Evolutionary conservation across 192 early-diverging fungal genomes (phyloP), one percentile per base, ranked within the genome.

Genomic region (Backusella tarrabulga): DNA sequence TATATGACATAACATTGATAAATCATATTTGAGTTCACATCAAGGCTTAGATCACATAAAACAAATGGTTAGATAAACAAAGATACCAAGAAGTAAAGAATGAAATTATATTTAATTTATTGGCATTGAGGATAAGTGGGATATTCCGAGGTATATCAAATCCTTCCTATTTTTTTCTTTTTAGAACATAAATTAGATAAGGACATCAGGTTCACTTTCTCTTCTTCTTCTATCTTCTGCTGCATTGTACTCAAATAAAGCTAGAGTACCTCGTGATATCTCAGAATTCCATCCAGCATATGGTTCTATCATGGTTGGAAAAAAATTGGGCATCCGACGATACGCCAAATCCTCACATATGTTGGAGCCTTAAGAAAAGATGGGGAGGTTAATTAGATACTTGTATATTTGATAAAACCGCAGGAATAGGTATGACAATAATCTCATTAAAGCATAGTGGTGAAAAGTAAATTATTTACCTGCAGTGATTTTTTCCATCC

Each of bases 401-500:
- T 29, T 11, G 26, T 34, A 67, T 5, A 40, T 40, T 40, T 40
- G 12, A 67, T 67, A 67, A 26, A 34, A 67, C 21, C 9, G 1
- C 14, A 44, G 32, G 9, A 67, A 67, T 29, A 67, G 34, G 32
- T 14, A 29, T 29, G 21, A 4, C 7, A 21, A 17, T 68, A 35
- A 35, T 15, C 0, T 14, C 26, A 68, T 17, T 14, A n/a, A 36
- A 68, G 63, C 9, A 68, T 68, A 68, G 19, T 36, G 7, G 15
- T 4, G 19, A 1, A 17, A 68, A 17, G 14, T 68, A 19, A 5
- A 6, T 36, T 68, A 63, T 63, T 68, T 67, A 72, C 70, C 76
- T 34, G 76, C 69, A 34, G 71, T 34, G 42, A 77, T 66, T 26
- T 77, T 71, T 63, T 77, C 76, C 7, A 77, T 66, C 76, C 76